phyloP scores from a whole-genome alignment of 768 basidiomycete genomes.

The Cystofilobasidium bisporidii region DNA sequence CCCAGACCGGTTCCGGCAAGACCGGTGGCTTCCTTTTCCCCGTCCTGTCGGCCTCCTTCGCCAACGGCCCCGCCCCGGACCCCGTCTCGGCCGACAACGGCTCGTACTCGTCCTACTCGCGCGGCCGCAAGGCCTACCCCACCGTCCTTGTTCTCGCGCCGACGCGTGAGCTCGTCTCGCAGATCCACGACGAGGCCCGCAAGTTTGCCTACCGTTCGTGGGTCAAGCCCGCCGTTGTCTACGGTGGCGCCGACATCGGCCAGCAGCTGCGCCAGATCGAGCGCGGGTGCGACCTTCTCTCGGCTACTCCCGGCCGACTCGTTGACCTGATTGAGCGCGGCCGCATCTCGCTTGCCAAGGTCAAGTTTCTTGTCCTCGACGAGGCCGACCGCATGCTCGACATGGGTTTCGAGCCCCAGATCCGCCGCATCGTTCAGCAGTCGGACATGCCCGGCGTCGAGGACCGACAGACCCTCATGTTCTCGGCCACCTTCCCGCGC shows the following conservation, averaged over 20 bases:
- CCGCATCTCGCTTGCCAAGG: slow-evolving; percentile 86
- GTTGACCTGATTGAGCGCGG: slow-evolving; percentile 98
- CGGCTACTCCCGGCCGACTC: slow-evolving; percentile 92
- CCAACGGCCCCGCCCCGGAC: slow-evolving; percentile 53
- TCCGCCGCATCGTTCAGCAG: slow-evolving; percentile 91
- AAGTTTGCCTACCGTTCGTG: slow-evolving; percentile 99
- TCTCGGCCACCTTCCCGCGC: slow-evolving; percentile 96
- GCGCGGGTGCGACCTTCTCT: slow-evolving; percentile 91
- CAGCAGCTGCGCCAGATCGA: slow-evolving; percentile 88
- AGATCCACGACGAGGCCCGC: slow-evolving; percentile 98
- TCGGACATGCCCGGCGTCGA: slow-evolving; percentile 94
- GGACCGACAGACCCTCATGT: slow-evolving; percentile 97
- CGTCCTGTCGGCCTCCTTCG: slow-evolving; percentile 86
- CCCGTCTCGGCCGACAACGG: slow-evolving; percentile 35
- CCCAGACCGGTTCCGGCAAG: slow-evolving; percentile 97
- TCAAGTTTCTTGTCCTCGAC: slow-evolving; percentile 95
- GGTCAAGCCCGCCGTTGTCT: slow-evolving; percentile 97
- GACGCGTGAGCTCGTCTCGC: slow-evolving; percentile 95
- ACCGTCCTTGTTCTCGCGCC: slow-evolving; percentile 96
- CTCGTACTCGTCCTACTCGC: slow-evolving; percentile 47
- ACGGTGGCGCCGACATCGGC: slow-evolving; percentile 97
- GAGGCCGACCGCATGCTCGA: slow-evolving; percentile 99
- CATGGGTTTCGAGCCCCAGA: slow-evolving; percentile 99
- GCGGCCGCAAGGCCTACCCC: slow-evolving; percentile 82
- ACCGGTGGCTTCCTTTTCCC: slow-evolving; percentile 99